Base-by-base conservation (phyloP, 2,329 filamentous ascomycete species). In the Fulvia fulva region DNA sequence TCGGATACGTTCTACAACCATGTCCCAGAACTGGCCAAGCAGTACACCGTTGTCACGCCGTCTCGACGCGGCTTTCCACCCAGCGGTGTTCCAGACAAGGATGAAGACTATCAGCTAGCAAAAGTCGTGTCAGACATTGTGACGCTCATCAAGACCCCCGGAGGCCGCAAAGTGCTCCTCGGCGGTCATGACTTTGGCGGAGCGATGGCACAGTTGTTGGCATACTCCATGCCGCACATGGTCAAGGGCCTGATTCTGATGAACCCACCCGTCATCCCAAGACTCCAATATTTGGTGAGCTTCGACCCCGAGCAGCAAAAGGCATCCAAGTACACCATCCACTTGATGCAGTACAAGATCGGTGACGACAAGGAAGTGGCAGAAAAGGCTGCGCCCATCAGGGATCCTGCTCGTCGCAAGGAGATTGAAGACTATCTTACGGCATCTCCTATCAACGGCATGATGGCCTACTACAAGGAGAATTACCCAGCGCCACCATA, bases 381-480 rank as follows among this genome's bases (percentile, higher is more conserved):
- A 32, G 44, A 56, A 19, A 56, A 56, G 16, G 34, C 53, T 19
- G 26, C 22, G 5, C 37, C 34, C 46, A 56, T 56, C 19, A 9
- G 53, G 37, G 44, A 56, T 11, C 53, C 53, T 8, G 23, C 45
- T 19, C 45, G 53, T 44, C 5, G 44, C 1, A 51, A 56, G 44
- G 53, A 56, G 53, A 50, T 51, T 2, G 25, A 56, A 21, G 53
- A 51, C 2, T 51, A 56, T 37, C 32, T 56, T 2, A 30, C 45
- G 8, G 53, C 53, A 1, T 56, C 53, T n/a, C 45, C 53, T 3
- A 44, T 56, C 2, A 56, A 56, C 5, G 53, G 45, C 22, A 56
- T 56, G 53, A 56, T 56, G 53, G 53, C 45, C 41, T 56, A 56
- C 7, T 51, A 56, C 25, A 56, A 51, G 46, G 26, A 51, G 44